A percentile compares a stretch with the other conserved stretches of the same genome.
These are phyloP conservation scores for Paecilomyces sp. DNA, from an alignment of 2,329 filamentous ascomycete species.

Conservation along the genomic window DNA sequence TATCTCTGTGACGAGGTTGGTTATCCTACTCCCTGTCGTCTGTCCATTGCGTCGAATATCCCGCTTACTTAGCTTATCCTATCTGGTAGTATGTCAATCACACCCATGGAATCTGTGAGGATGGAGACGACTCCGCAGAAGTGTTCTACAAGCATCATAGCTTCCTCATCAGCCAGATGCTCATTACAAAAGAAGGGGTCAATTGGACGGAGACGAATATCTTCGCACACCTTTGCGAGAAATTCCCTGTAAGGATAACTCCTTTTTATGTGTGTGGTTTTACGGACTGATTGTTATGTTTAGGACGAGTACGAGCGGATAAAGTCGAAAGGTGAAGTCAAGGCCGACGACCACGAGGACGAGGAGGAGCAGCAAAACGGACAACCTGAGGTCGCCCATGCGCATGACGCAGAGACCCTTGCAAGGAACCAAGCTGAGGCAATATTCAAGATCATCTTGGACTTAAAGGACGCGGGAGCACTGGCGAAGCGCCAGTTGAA, in stretches of 20 bases:
- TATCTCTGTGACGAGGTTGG: conserved; percentile 35
- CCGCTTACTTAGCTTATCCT: background rate
- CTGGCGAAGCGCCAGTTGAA: conserved; percentile 34
- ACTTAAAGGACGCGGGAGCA: conserved; percentile 33
- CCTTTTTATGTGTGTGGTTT: background rate
- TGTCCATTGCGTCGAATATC: conserved; percentile 1
- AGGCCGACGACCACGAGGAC: conserved; percentile 11
- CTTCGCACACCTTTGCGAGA: conserved; percentile 36
- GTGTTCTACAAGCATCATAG: conserved; percentile 38
- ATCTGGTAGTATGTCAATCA: conserved; percentile 32
- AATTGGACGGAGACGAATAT: conserved; percentile 39
- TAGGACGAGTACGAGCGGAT: conserved; percentile 28
- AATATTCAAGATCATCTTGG: conserved; percentile 30
- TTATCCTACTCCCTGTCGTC: conserved; percentile 2
- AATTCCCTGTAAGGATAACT: conserved; percentile 29
- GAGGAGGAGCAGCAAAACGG: conserved; percentile 10
- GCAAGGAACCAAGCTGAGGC: conserved; percentile 28
- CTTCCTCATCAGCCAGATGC: conserved; percentile 42
- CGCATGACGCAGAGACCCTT: conserved; percentile 17
- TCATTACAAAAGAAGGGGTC: conserved; percentile 37
- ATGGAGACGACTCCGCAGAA: conserved; percentile 40
- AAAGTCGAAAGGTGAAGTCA: conserved; percentile 17
- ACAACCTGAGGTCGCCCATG: conserved; percentile 13
- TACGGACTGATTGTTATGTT: background rate
- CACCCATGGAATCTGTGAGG: conserved; percentile 35